These are phyloP conservation scores for Mycosphaerella arachidis DNA, from an alignment of 2,329 filamentous ascomycete species.

Conservation along the genomic window DNA sequence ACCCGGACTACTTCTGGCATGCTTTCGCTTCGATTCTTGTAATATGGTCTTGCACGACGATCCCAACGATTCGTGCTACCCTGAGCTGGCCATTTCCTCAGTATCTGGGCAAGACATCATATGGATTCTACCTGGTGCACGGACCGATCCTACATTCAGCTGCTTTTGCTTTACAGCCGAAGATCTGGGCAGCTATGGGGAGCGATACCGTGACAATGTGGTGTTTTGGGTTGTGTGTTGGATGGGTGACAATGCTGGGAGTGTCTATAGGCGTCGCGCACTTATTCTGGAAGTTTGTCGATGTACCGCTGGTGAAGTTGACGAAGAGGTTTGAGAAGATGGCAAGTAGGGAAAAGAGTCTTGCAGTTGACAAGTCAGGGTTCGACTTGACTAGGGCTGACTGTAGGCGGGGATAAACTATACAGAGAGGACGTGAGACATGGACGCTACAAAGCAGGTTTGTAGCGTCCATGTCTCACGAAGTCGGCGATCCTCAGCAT, in stretches of 20 bases:
- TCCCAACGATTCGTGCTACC: not conserved
- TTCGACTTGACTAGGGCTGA: no score
- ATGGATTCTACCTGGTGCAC: constrained; percentile 16
- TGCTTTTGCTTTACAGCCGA: constrained; percentile 13
- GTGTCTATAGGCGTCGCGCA: constrained; percentile 5
- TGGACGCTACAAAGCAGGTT: no score
- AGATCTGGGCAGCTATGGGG: constrained; percentile 6
- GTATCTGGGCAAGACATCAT: constrained; percentile 15
- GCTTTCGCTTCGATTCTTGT: constrained; percentile 6
- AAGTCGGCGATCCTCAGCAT: no score
- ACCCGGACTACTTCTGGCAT: constrained; percentile 9
- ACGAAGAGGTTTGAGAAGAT: constrained; percentile 8
- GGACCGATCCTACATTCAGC: constrained; percentile 13
- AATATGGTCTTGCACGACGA: constrained; percentile 8
- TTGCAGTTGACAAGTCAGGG: not conserved
- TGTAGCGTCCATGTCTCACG: no score
- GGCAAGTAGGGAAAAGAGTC: not conserved
- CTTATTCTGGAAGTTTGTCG: constrained; percentile 11
- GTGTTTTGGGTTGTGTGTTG: constrained; percentile 5
- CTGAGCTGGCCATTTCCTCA: constrained; percentile 9
- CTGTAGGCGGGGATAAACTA: no score
- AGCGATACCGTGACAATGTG: constrained; percentile 1
- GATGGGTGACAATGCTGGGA: constrained; percentile 11
- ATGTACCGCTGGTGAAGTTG: constrained; percentile 11
- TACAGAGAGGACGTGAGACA: no score